Base-by-base conservation (phyloP, 441 rosid genomes). In the Erysimum cheiri region DNA sequence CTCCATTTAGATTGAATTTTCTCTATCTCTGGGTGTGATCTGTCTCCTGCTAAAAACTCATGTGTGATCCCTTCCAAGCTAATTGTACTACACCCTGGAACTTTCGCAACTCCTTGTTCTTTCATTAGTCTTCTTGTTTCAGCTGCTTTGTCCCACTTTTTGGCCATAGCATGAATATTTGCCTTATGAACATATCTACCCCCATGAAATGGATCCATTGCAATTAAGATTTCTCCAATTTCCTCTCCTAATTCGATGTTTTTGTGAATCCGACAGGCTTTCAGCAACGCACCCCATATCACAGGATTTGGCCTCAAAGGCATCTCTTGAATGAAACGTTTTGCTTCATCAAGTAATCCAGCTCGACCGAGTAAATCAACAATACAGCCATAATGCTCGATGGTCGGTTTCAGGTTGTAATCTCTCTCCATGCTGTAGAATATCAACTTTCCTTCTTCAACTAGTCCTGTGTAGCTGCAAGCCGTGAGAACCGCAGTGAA, bases 351-450 rank as follows among this genome's bases (percentile, higher is more conserved):
- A 9, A 88, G 82, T 39, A 80, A 67, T 53, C 93, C 90, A 44
- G 86, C 87, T 71, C 86, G 81, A 54, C 88, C 84, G 7, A 88
- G 82, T 47, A 85, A 81, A 81, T 85, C 86, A 66, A 83, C 88
- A 80, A 87, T 58, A 72, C 90, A 83, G 6, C 92, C 90, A 32
- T 80, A 87, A 63, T 87, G 92, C 77, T 88, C 87, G 15, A 85
- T 66, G 0, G 73, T 69, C 5, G 93, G 90, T 36, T 68, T 78
- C 69, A 82, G 46, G 55, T 66, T 65, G 60, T 83, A 59, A 15
- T 78, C 78, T 29, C 82, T 80, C 26, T 58, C 77, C 59, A 84
- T 84, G 72, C 78, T 76, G 66, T 76, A 31, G 63, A 85, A 88
- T 44, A 83, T 29, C 4, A 71, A 32, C 55, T 79, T 84, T 1